Conservation (phyloP, 148 eudicot species). For the Rhododendron simsii region DNA sequence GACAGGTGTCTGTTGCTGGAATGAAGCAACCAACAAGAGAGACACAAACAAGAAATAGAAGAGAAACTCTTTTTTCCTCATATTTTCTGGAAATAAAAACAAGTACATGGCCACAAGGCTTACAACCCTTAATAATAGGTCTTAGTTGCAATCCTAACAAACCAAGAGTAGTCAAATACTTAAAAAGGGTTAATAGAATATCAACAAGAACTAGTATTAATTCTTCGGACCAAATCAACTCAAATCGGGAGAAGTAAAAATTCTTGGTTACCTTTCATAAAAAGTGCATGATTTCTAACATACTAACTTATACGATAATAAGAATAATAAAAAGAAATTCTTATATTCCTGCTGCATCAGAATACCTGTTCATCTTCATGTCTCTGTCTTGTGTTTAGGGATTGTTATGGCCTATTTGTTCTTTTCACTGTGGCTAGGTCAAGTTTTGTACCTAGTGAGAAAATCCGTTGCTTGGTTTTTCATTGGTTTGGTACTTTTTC, state of each 20-base stretch:
- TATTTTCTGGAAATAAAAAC: not conserved
- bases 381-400: not conserved
- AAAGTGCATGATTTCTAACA: not conserved
- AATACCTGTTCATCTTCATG: conserved; percentile 1
- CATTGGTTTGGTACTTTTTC: not conserved
- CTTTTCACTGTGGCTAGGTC: not conserved
- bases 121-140: not conserved
- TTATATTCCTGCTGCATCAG: not conserved
- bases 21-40: not conserved
- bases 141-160: not conserved
- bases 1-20: not conserved
- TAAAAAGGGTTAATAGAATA: not conserved
- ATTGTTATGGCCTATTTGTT: not conserved
- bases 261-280: not conserved
- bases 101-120: not conserved
- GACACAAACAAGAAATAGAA: not conserved
- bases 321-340: not conserved
- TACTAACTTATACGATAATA: not conserved
- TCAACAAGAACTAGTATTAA: not conserved
- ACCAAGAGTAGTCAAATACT: not conserved
- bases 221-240: not conserved
- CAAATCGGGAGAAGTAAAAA: not conserved
- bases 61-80: not conserved
- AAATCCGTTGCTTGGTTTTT: conserved; percentile 10
- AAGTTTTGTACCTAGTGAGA: not conserved